Conservation (phyloP, 1,284 basidiomycete species). For the Exobasidium rhododendri region DNA sequence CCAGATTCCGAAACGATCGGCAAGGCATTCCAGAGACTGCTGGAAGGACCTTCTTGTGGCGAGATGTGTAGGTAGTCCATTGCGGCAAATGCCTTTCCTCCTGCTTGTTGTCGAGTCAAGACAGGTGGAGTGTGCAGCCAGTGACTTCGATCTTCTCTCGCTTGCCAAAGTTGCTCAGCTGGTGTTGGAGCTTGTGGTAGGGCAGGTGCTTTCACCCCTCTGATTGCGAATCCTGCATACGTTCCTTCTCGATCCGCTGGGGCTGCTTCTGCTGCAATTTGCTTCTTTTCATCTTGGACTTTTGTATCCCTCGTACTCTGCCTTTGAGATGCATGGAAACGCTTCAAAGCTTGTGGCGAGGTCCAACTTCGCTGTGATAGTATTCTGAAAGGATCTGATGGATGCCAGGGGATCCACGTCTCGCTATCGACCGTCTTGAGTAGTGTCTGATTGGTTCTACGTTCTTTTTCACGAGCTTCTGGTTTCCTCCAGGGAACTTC, state of each 20-base stretch:
- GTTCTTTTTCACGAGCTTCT: not conserved
- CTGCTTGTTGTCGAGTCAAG: conserved; percentile 31
- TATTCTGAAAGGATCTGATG: conserved; percentile 40
- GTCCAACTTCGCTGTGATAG: not conserved
- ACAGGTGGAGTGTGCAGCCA: conserved; percentile 25
- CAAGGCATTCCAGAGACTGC: not conserved
- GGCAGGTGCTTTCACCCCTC: conserved; percentile 33
- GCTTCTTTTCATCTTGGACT: not conserved
- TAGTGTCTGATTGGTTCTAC: not conserved
- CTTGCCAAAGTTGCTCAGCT: conserved; percentile 18
- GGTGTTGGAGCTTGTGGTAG: conserved; percentile 47
- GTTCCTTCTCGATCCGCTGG: not conserved
- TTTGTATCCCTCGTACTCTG: not conserved
- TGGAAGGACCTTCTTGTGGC: conserved; percentile 41
- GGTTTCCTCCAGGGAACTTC: conserved; percentile 49
- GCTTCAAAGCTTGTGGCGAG: not conserved
- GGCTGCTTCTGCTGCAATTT: not conserved
- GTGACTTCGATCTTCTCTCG: conserved; percentile 29
- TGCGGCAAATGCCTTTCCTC: conserved; percentile 32
- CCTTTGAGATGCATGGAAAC: not conserved
- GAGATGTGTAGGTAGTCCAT: conserved; percentile 49
- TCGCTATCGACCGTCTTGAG: conserved; percentile 35
- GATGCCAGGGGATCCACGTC: conserved; percentile 49
- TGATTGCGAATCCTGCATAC: conserved; percentile 16
- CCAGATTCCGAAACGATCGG: not conserved